Evolutionary conservation across 2,329 filamentous ascomycete species (phyloP).

Genomic region (Neonectria faginata): DNA sequence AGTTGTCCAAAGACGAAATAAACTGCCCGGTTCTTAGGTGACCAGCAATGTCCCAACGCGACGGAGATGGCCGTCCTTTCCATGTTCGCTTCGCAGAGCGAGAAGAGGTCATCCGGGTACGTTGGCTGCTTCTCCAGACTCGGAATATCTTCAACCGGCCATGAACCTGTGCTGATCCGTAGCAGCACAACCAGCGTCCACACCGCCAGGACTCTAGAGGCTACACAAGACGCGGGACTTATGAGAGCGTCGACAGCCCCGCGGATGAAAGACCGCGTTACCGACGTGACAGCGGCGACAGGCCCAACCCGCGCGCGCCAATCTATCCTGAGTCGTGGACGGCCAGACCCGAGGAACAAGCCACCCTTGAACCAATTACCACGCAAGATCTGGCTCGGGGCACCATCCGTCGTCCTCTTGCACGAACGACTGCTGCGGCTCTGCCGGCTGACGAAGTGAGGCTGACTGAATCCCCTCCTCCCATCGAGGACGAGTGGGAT

Average conservation of each 20-base stretch:
- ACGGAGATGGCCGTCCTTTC: constrained; percentile 25
- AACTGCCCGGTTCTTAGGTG: neutral
- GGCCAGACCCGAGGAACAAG: constrained; percentile 7
- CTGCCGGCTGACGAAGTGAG: constrained; percentile 8
- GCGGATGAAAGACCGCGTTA: constrained; percentile 6
- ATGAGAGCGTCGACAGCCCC: constrained; percentile 18
- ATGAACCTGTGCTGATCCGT: constrained; percentile 17
- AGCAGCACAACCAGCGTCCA: constrained; percentile 25
- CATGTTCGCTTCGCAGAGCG: constrained; percentile 37
- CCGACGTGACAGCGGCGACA: constrained; percentile 20
- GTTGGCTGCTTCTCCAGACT: constrained; percentile 18
- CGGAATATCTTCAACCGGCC: neutral
- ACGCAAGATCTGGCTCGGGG: neutral
- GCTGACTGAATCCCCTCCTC: constrained; percentile 35
- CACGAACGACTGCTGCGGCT: neutral
- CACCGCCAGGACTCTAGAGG: constrained; percentile 17
- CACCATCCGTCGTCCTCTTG: neutral
- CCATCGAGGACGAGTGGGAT: constrained; percentile 28
- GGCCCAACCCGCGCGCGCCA: neutral
- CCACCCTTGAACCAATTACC: constrained; percentile 15
- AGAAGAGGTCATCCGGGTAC: constrained; percentile 36
- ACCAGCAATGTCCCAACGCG: constrained; percentile 11
- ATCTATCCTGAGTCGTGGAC: neutral
- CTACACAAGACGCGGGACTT: constrained; percentile 25
- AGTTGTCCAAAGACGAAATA: neutral